phyloP scores from a whole-genome alignment of 768 basidiomycete species.

The Mycena epipterygia region DNA sequence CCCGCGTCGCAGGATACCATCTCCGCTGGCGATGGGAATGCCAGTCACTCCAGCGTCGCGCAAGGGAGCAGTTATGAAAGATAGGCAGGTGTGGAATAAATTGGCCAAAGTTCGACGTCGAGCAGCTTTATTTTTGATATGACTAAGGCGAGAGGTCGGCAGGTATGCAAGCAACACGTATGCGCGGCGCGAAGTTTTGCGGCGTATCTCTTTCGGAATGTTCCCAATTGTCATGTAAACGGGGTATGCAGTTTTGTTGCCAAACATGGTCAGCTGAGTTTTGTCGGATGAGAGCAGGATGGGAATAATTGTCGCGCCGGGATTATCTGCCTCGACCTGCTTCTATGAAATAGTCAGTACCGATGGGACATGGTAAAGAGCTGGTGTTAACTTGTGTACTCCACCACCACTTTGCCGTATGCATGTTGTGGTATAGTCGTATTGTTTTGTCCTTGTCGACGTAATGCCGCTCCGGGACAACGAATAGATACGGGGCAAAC shows the following conservation, averaged over 20 bases:
- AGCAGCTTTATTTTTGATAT: slow-evolving; percentile 44
- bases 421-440: slow-evolving; percentile 53
- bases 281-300: slow-evolving; percentile 63
- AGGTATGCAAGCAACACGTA: slow-evolving; percentile 58
- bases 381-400: slow-evolving; percentile 56
- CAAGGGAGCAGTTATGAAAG: slow-evolving; percentile 44
- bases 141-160: slow-evolving; percentile 51
- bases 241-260: slow-evolving; percentile 59
- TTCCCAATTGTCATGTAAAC: slow-evolving; percentile 65
- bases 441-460: slow-evolving; percentile 38
- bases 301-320: slow-evolving; percentile 52
- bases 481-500: slow-evolving; percentile 41
- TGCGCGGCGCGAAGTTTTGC: slow-evolving; percentile 50
- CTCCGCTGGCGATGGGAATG: slow-evolving; percentile 44
- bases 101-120: slow-evolving; percentile 44
- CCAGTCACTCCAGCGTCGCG: slow-evolving; percentile 44
- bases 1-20: not conserved
- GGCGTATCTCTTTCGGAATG: slow-evolving; percentile 54
- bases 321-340: slow-evolving; percentile 39
- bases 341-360: slow-evolving; percentile 30
- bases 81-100: slow-evolving; percentile 53
- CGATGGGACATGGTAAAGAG: not conserved
- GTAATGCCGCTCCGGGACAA: slow-evolving; percentile 50
- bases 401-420: slow-evolving; percentile 69
- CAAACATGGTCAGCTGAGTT: slow-evolving; percentile 55